Conservation (phyloP, 2,329 filamentous ascomycete genomes). For the Teratosphaeria zuluensis region DNA sequence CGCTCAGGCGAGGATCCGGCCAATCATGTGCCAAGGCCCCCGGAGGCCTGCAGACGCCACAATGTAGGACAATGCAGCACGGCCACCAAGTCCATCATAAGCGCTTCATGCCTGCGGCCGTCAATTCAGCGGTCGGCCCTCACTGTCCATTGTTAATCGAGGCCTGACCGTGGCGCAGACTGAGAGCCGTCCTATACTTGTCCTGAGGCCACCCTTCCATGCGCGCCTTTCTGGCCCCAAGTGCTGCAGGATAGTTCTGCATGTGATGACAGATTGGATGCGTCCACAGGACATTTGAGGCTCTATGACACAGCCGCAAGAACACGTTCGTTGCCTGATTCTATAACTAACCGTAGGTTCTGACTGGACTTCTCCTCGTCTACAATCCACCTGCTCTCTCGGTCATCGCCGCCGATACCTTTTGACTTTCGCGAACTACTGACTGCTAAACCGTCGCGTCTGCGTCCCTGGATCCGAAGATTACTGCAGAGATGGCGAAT, state of each 20-base stretch:
- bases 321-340: neutral
- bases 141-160: neutral
- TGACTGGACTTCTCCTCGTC: neutral
- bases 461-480: neutral
- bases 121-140: neutral
- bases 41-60: neutral
- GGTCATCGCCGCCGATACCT: neutral
- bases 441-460: neutral
- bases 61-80: neutral
- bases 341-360: neutral
- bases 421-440: neutral
- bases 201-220: neutral
- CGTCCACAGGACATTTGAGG: neutral
- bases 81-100: neutral
- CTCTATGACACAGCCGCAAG: neutral
- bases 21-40: neutral
- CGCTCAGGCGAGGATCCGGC: neutral
- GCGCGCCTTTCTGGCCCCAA: neutral
- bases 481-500: neutral
- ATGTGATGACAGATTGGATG: neutral
- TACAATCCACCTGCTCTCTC: neutral
- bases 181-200: neutral
- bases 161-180: neutral
- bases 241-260: neutral
- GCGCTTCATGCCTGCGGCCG: neutral